Base-by-base conservation (phyloP, 2,329 filamentous ascomycete species). In the Acrocalymma vagum region DNA sequence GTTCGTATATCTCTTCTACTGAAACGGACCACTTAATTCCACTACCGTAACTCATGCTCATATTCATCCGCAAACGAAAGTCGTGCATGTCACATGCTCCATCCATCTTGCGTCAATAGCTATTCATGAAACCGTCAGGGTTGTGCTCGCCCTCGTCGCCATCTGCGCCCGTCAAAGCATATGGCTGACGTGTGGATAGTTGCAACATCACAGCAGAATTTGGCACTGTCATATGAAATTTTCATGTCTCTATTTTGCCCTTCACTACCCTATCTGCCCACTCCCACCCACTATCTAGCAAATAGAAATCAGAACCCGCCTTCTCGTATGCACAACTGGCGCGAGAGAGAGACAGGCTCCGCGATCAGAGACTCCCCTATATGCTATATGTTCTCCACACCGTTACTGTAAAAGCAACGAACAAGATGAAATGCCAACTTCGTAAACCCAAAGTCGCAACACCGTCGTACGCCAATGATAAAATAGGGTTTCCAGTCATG, bases 361-460 rank as follows among this genome's bases (percentile, higher is more conserved):
- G 29, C 26, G 26, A 44, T 44, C 53, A 49, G 49, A 52, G 45
- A 57, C 55, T 58, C 52, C 55, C 55, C 53, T 51, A 53, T 51
- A 62, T 58, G 58, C 52, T 56, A 49, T 53, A 47, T 60, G 60
- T 59, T 58, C 51, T 48, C 45, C 59, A 45, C 51, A 41, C 54
- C 51, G 45, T 33, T 31, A 45, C 44, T 51, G 45, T 44, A 50
- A 53, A 54, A 53, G 51, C 42, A 51, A 57, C 53, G 45, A 48
- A 51, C 40, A 59, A 52, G 45, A 48, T 46, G 48, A 59, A 38
- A 63, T 52, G 50, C 43, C 43, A 58, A 49, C 45, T 53, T 49
- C 50, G 30, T 47, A 45, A 41, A 37, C 31, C 38, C 36, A 48
- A 45, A 53, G 46, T 46, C 49, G 38, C 45, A 53, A 64, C 60